Percentiles rank a stretch among this genome's conserved stretches.
phyloP scores from a whole-genome alignment of 164 flowering plant genomes.

The Macadamia integrifolia region DNA sequence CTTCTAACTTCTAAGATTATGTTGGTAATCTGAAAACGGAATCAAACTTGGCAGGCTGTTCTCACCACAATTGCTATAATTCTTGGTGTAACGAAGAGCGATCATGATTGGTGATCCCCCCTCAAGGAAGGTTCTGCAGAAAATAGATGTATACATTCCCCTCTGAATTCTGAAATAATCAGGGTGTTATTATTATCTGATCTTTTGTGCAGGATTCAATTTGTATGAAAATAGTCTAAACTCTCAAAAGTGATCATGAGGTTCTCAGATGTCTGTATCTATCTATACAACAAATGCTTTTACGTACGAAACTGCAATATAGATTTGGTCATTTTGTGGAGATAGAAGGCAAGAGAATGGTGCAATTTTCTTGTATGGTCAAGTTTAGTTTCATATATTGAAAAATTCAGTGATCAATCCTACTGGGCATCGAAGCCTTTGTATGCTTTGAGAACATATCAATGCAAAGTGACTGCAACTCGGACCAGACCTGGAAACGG shows the following conservation, averaged over 20 bases:
- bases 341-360: too few relatives aligned
- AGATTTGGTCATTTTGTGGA: too few relatives aligned
- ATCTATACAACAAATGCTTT: background rate
- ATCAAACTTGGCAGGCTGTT: slow-evolving; percentile 31
- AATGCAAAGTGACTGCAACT: too few relatives aligned
- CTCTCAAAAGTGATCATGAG: background rate
- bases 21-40: background rate
- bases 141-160: slow-evolving; percentile 7
- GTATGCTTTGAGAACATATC: too few relatives aligned
- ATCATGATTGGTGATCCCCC: slow-evolving; percentile 34
- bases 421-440: too few relatives aligned
- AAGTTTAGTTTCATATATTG: too few relatives aligned
- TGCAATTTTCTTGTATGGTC: too few relatives aligned
- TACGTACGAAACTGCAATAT: too few relatives aligned
- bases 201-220: background rate
- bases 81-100: slow-evolving; percentile 42
- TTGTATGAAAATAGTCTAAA: background rate
- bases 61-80: slow-evolving; percentile 41
- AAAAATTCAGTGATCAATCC: too few relatives aligned
- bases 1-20: background rate
- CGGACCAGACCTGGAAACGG: too few relatives aligned
- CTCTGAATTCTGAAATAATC: background rate
- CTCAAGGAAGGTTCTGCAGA: slow-evolving; percentile 1
- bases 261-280: background rate
- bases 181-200: background rate